These are phyloP conservation scores for Schizonepeta tenuifolia DNA, from an alignment of 257 asterid genomes.

Conservation along the genomic window DNA sequence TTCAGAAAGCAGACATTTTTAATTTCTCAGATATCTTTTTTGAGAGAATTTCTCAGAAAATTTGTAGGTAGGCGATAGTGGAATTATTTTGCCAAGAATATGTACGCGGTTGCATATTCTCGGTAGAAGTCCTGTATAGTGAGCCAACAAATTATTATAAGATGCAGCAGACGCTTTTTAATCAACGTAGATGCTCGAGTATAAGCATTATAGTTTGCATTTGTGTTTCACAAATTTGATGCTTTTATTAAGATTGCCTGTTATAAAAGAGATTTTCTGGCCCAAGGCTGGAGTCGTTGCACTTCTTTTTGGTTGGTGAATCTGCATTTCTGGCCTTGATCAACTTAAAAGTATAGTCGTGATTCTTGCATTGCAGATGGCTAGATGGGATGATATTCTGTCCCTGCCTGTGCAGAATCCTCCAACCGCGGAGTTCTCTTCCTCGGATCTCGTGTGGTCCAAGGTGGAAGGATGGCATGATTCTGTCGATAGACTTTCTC, in stretches of 20 bases:
- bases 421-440: conserved; percentile 78
- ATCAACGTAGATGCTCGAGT: background rate
- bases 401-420: conserved; percentile 96
- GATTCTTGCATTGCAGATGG: conserved; percentile 67
- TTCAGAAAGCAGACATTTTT: background rate
- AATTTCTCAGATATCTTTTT: too few relatives aligned
- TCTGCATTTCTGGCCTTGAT: conserved; percentile 2
- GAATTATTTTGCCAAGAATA: too few relatives aligned
- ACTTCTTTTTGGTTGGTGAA: background rate
- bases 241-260: background rate
- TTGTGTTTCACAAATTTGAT: background rate
- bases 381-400: conserved; percentile 96
- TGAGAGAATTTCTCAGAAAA: background rate
- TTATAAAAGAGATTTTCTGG: conserved; percentile 12
- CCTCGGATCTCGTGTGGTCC: conserved; percentile 92
- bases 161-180: background rate
- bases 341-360: background rate
- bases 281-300: background rate
- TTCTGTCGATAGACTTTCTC: conserved; percentile 76
- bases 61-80: conserved; percentile 10
- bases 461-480: conserved; percentile 95
- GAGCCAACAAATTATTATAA: background rate
- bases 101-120: too few relatives aligned
- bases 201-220: background rate
- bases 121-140: too few relatives aligned